phyloP scores from a whole-genome alignment of 192 early-diverging fungal species.

The Umbelopsis vinacea region DNA sequence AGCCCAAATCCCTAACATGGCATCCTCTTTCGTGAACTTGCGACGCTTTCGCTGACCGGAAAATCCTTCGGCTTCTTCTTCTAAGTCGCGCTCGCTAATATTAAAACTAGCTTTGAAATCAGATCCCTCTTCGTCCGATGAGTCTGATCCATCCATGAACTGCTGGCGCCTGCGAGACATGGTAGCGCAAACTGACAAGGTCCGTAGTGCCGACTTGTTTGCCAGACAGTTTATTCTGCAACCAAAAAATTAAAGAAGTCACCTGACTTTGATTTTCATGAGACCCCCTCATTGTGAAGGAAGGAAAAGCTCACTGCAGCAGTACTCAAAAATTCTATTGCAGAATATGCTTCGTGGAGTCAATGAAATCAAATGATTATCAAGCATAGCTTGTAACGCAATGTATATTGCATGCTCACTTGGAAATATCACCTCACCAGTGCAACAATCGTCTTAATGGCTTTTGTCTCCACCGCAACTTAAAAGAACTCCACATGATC shows the following conservation, averaged over 20 bases:
- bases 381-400: too few relatives aligned
- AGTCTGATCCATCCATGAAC: conserved; percentile 43
- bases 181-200: conserved; percentile 12
- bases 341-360: too few relatives aligned
- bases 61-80: conserved; percentile 60
- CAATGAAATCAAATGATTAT: too few relatives aligned
- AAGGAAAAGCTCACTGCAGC: too few relatives aligned
- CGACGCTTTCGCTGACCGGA: conserved; percentile 42
- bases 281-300: too few relatives aligned
- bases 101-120: conserved; percentile 39
- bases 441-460: background rate
- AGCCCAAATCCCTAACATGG: conserved; percentile 60
- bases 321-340: too few relatives aligned
- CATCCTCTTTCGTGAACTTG: conserved; percentile 63
- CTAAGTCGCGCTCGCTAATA: conserved; percentile 52
- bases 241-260: background rate
- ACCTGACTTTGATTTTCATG: too few relatives aligned
- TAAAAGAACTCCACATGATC: too few relatives aligned
- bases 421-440: background rate
- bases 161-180: conserved; percentile 35
- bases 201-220: background rate
- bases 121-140: conserved; percentile 36
- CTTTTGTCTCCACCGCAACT: background rate
- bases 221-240: background rate
- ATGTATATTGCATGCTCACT: too few relatives aligned